phyloP scores from a whole-genome alignment of 2,329 filamentous ascomycete genomes.

The Mycosphaerella sp. region DNA sequence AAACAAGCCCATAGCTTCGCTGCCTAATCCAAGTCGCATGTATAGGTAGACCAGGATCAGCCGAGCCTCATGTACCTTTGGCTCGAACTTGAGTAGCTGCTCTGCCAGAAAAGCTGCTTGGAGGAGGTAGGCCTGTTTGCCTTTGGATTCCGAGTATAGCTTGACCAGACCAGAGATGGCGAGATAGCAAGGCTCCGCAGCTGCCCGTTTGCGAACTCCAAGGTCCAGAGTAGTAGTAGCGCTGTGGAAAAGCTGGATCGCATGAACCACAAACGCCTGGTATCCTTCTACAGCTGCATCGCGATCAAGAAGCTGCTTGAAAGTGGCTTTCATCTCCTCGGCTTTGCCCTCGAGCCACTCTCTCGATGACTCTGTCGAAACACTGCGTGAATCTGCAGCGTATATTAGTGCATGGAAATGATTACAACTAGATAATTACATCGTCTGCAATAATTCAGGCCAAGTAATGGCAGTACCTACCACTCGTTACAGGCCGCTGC shows the following conservation, averaged over 20 bases:
- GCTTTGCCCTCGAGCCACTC: conserved; percentile 24
- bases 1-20: conserved; percentile 29
- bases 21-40: conserved; percentile 32
- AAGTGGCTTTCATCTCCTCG: conserved; percentile 23
- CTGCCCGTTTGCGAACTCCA: conserved; percentile 17
- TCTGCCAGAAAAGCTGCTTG: conserved; percentile 31
- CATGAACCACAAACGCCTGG: conserved; percentile 23
- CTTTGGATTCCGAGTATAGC: conserved; percentile 19
- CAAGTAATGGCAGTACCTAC: background rate
- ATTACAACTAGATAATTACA: too few species aligned
- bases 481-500: background rate
- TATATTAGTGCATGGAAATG: background rate
- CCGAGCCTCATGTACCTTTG: conserved; percentile 32
- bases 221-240: conserved; percentile 16
- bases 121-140: conserved; percentile 24
- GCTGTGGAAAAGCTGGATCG: conserved; percentile 26
- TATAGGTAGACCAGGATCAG: conserved; percentile 34
- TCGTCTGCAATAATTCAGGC: too few species aligned
- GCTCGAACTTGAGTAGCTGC: conserved; percentile 24
- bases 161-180: conserved; percentile 31
- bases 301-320: conserved; percentile 16
- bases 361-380: conserved; percentile 11
- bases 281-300: conserved; percentile 16
- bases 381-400: background rate
- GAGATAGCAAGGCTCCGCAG: conserved; percentile 31